Percentiles rank a stretch among this genome's conserved stretches.
These are phyloP conservation scores for Chlorociboria aeruginascens DNA, from an alignment of 495 filamentous ascomycete species.

Conservation along the genomic window DNA sequence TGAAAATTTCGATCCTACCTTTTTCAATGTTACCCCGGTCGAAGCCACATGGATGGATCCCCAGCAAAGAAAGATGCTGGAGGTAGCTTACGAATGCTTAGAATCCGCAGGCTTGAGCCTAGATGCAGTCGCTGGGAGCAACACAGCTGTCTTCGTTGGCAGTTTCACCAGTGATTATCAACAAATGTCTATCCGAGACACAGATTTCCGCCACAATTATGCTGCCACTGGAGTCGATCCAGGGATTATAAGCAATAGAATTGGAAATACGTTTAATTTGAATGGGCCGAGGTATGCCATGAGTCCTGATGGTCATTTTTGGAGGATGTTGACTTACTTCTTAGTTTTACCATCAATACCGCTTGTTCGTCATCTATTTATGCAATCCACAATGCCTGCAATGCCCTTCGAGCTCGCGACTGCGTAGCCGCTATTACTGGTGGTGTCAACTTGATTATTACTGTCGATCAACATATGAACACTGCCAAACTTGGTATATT, in stretches of 20 bases:
- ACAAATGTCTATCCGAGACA: conserved; percentile 22
- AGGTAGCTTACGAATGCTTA: conserved; percentile 43
- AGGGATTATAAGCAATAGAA: conserved; percentile 47
- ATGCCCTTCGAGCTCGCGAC: conserved; percentile 14
- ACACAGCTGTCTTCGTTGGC: conserved; percentile 23
- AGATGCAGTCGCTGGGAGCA: conserved; percentile 4
- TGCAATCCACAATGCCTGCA: background rate
- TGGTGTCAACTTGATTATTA: conserved; percentile 21
- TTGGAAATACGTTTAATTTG: conserved; percentile 41
- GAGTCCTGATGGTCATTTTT: conserved; percentile 56
- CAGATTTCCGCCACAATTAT: conserved; percentile 22
- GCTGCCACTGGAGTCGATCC: conserved; percentile 28
- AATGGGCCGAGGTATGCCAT: conserved; percentile 51
- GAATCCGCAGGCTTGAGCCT: conserved; percentile 20
- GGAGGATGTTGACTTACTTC: background rate
- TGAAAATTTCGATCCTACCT: conserved; percentile 41
- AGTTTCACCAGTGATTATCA: conserved; percentile 26
- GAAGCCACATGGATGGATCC: conserved; percentile 50
- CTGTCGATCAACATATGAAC: background rate
- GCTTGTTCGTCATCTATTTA: conserved; percentile 6
- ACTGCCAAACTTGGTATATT: conserved; percentile 20
- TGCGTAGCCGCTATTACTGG: conserved; percentile 27
- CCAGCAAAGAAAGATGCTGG: conserved; percentile 40
- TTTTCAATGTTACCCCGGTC: conserved; percentile 44
- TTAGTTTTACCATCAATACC: conserved; percentile 2